Conservation (phyloP, 1,284 basidiomycete species). For the Violaceomyces palustris region DNA sequence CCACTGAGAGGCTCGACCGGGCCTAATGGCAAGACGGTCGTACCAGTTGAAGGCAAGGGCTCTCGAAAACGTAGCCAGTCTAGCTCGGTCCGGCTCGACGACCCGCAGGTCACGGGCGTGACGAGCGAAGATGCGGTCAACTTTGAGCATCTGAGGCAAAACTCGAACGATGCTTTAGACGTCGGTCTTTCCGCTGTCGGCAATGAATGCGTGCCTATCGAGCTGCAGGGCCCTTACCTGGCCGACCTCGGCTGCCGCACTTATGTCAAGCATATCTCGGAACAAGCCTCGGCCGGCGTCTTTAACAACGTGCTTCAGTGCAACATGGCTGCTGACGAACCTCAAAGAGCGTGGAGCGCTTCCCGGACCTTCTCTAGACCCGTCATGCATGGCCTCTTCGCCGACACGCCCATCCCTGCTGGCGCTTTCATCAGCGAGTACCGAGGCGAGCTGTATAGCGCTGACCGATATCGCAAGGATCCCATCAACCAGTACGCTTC, state of each 20-base stretch:
- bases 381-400: conserved; percentile 54
- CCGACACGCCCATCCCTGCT: conserved; percentile 49
- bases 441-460: conserved; percentile 50
- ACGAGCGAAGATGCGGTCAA: too few relatives aligned
- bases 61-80: too few relatives aligned
- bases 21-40: conserved; percentile 9
- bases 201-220: conserved; percentile 42
- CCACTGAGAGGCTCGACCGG: conserved; percentile 17
- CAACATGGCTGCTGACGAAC: conserved; percentile 29
- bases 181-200: conserved; percentile 31
- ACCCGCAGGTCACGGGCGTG: too few relatives aligned
- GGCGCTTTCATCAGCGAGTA: conserved; percentile 54
- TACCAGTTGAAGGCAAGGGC: too few relatives aligned
- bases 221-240: conserved; percentile 24
- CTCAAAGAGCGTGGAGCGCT: conserved; percentile 53
- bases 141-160: background rate
- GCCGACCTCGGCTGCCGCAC: conserved; percentile 20
- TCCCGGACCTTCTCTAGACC: conserved; percentile 53
- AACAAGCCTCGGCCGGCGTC: conserved; percentile 41
- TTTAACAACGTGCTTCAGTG: conserved; percentile 40
- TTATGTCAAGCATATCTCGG: conserved; percentile 46
- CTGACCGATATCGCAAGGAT: conserved; percentile 53
- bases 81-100: too few relatives aligned
- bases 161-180: background rate
- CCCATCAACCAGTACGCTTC: conserved; percentile 59